Evolutionary conservation across 2,329 filamentous ascomycete species (phyloP).

Genomic region (Zasmidium cellare): DNA sequence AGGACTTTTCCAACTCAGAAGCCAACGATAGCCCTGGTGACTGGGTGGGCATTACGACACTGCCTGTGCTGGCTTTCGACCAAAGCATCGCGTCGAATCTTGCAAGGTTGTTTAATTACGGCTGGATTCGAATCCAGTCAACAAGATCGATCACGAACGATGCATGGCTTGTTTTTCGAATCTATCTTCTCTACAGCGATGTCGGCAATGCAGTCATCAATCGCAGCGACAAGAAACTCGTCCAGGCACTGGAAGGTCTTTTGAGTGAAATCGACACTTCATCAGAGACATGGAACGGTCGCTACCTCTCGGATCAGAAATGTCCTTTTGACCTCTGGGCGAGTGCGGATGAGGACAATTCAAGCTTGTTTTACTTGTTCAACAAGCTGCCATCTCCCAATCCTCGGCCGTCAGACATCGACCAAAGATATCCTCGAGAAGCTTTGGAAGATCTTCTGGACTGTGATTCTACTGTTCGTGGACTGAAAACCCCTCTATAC

Average conservation of each 20-base stretch:
- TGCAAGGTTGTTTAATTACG: slow-evolving; percentile 16
- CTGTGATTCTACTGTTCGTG: slow-evolving; percentile 31
- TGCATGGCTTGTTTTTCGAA: slow-evolving; percentile 19
- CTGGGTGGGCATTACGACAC: slow-evolving; percentile 11
- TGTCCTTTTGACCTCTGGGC: slow-evolving; percentile 42
- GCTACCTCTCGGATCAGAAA: slow-evolving; percentile 20
- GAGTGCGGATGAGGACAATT: slow-evolving; percentile 38
- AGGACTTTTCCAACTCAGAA: slow-evolving; percentile 7
- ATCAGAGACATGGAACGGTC: slow-evolving; percentile 55
- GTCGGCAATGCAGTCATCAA: slow-evolving; percentile 55
- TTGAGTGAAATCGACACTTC: slow-evolving; percentile 60
- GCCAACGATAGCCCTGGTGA: neutral
- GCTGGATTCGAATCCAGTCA: slow-evolving; percentile 24
- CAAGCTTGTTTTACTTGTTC: slow-evolving; percentile 69
- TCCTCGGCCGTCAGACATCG: slow-evolving; percentile 54
- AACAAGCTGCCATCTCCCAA: slow-evolving; percentile 70
- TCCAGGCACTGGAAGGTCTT: slow-evolving; percentile 50
- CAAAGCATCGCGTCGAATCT: slow-evolving; percentile 8
- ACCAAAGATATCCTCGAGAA: slow-evolving; percentile 52
- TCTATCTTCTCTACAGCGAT: slow-evolving; percentile 47
- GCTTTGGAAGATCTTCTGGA: slow-evolving; percentile 37
- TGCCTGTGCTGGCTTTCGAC: neutral
- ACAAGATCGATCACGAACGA: neutral
- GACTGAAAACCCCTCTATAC: slow-evolving; percentile 67
- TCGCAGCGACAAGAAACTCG: slow-evolving; percentile 48